Evolutionary conservation across 345 rosid species (phyloP).

Genomic region (Gossypium mustelinum): DNA sequence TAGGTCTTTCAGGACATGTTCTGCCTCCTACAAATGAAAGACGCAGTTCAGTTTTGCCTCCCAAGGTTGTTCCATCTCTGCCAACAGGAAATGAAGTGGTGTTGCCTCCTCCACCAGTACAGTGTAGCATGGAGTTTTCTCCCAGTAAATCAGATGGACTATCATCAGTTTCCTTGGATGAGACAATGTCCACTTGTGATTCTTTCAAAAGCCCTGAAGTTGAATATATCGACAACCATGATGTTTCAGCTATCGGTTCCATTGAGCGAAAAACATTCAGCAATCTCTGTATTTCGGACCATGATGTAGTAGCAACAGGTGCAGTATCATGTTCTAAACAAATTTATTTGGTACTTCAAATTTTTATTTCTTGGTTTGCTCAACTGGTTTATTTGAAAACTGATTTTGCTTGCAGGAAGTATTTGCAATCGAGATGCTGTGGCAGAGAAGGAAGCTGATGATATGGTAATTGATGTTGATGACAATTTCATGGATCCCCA

Average conservation of each 20-base stretch:
- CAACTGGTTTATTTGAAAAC: not conserved
- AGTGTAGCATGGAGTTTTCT: slow-evolving; percentile 39
- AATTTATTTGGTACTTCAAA: not conserved
- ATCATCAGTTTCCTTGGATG: slow-evolving; percentile 68
- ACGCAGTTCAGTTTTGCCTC: slow-evolving; percentile 30
- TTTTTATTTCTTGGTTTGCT: not conserved
- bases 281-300: slow-evolving; percentile 66
- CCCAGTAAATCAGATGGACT: slow-evolving; percentile 54
- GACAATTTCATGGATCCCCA: slow-evolving; percentile 59
- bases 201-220: slow-evolving; percentile 85
- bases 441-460: slow-evolving; percentile 44
- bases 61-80: slow-evolving; percentile 28
- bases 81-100: slow-evolving; percentile 27
- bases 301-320: slow-evolving; percentile 41
- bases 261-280: slow-evolving; percentile 66
- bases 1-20: slow-evolving; percentile 26
- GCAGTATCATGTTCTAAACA: not conserved
- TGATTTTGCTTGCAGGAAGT: slow-evolving; percentile 38
- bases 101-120: slow-evolving; percentile 18
- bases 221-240: slow-evolving; percentile 60
- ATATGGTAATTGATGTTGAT: slow-evolving; percentile 50
- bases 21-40: slow-evolving; percentile 32
- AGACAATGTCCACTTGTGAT: slow-evolving; percentile 72
- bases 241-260: slow-evolving; percentile 48
- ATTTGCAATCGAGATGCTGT: slow-evolving; percentile 54